Evolutionary conservation across 2,329 filamentous ascomycete genomes (phyloP), one percentile per base, ranked within the genome.

Genomic region (Trematosphaeria pertusa): DNA sequence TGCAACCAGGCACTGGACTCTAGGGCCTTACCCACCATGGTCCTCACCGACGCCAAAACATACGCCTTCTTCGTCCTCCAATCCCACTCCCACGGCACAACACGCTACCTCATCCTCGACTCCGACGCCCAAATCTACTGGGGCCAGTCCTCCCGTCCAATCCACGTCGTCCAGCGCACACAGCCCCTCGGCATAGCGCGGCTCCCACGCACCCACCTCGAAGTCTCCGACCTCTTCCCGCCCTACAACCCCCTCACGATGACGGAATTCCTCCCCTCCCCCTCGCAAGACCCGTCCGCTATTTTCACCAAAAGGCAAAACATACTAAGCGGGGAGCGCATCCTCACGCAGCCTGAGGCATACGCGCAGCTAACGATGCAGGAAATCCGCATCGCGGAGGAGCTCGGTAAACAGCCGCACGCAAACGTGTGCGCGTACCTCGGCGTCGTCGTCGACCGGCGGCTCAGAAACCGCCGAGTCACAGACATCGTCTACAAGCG

Each of bases 351-450:
- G 5, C 26, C 38, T 10, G 8, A 12, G 4, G 9, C 28, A 3
- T 41, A 33, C 28, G 9, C 5, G 10, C 14, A 33, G 11, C 15
- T 41, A 5, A 26, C 30, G 6, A 33, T 17, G 12, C 26, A n/a
- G 11, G 38, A 41, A 15, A n/a, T 41, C 15, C 9, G 14, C 18
- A 14, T 21, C 6, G 38, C 11, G 5, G 38, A 41, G 19, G 4
- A 4, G 5, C 18, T 33, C 3, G 9, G 15, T 2, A 5, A 43
- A 24, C 19, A 20, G 3, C 35, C 39, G 14, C 43, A 51, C n/a
- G 11, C 30, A 2, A 43, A 51, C 7, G 14, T 51, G 4, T 45
- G 43, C 9, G 15, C n/a, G 15, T 51, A 51, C 19, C 36, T 41
- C 18, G 48, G 48, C 3, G 48, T 43, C 3, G 20, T 26, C 3